Evolutionary conservation across 345 rosid species (phyloP), one percentile per base, ranked within the genome.

Genomic region (Passiflora organensis): DNA sequence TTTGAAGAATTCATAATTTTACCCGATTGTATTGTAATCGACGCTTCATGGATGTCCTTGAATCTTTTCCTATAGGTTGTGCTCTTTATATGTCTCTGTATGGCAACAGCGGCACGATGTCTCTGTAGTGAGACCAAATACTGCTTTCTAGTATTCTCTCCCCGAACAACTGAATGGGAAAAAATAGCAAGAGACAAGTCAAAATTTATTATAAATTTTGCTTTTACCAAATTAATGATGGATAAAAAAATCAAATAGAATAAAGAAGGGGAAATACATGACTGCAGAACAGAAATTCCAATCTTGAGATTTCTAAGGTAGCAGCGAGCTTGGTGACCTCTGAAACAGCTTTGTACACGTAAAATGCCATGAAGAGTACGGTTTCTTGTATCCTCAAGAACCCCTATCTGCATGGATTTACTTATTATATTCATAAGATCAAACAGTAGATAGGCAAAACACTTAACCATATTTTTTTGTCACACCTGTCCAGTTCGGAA

Each of bases 401-500:
- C 78, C 19, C 99, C 99, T 61, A 93, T 89, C 99, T 93, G 86
- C 63, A 71, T 55, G 21, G 51, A 62, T 45, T 45, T 51, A 37
- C 57, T 50, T 28, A 44, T 59, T 51, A 59, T 6, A 16, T 44
- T 10, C 49, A 19, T 18, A 32, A 8, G 42, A 52, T 37, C 13
- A 28, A 10, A 46, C 8, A 58, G 32, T 51, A 43, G 42, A 13
- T 8, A 6, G 3, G 2, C 12, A 39, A 41, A 41, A 41, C 43
- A 41, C 13, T 19, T 48, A 24, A 19, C 15, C 48, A 20, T 32
- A 12, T 54, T 16, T 58, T 19, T 43, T 28, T 46, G 22, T 61
- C 63, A 65, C 41, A 93, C 99, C 99, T 93, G 99, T 50, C 97
- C 99, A 6, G 97, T 75, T 46, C 99, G 91, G 71, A 93, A 89